These are phyloP conservation scores for Peronospora belbahrii DNA, from an alignment of 352 stramenopile genomes.

Conservation along the genomic window DNA sequence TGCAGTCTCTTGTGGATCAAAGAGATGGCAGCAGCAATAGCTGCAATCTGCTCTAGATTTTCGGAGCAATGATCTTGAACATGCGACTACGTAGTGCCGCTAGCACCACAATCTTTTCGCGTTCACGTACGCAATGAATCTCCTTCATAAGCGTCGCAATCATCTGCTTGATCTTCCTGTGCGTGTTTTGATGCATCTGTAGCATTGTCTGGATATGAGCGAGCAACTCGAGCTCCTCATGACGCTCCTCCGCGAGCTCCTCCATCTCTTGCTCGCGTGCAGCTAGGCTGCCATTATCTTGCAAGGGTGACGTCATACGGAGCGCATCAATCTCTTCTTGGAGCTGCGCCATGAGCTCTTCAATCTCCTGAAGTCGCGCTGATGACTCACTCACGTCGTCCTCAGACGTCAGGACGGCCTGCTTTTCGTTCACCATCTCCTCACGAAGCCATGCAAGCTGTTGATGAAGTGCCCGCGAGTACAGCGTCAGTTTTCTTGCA, in stretches of 20 bases:
- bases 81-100: slow-evolving; percentile 42
- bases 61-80: slow-evolving; percentile 42
- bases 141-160: slow-evolving; percentile 36
- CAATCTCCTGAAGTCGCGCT: slow-evolving; percentile 54
- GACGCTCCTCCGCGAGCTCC: slow-evolving; percentile 52
- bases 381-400: slow-evolving; percentile 49
- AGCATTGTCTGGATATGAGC: slow-evolving; percentile 44
- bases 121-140: slow-evolving; percentile 31
- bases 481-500: slow-evolving; percentile 40
- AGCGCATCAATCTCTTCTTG: slow-evolving; percentile 36
- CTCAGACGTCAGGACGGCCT: slow-evolving; percentile 37
- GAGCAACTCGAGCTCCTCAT: slow-evolving; percentile 51
- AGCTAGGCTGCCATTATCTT: slow-evolving; percentile 26
- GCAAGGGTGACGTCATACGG: slow-evolving; percentile 11
- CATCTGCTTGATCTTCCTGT: slow-evolving; percentile 36
- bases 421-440: slow-evolving; percentile 28
- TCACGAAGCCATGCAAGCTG: slow-evolving; percentile 32
- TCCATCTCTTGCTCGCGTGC: slow-evolving; percentile 38
- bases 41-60: slow-evolving; percentile 26
- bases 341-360: slow-evolving; percentile 46
- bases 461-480: slow-evolving; percentile 32
- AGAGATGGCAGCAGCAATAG: not conserved
- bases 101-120: slow-evolving; percentile 46
- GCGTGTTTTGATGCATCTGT: slow-evolving; percentile 32
- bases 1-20: not conserved